Evolutionary conservation across 192 early-diverging fungal genomes (phyloP).

Genomic region (Dissophora ornata): DNA sequence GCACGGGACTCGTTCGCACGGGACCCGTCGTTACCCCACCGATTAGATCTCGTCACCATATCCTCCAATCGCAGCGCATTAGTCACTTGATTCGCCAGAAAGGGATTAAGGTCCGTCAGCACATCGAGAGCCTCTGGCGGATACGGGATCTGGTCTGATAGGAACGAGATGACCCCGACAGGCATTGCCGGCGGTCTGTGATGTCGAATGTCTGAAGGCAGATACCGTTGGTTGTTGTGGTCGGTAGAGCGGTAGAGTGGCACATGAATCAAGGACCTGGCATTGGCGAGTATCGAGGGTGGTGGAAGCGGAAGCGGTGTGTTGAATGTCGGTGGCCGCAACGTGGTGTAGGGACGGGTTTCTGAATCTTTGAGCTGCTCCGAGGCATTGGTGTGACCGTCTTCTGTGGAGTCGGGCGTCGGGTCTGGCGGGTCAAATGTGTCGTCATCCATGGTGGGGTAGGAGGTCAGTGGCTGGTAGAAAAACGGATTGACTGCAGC

Average conservation of each 20-base stretch:
- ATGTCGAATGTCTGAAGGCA: conserved; percentile 40
- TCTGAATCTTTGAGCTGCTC: conserved; percentile 14
- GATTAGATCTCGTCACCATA: conserved; percentile 23
- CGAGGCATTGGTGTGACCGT: conserved; percentile 22
- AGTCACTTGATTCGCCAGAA: conserved; percentile 54
- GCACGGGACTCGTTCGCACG: too few species aligned
- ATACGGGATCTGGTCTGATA: conserved; percentile 65
- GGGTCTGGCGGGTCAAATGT: conserved; percentile 66
- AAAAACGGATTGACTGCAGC: conserved; percentile 66
- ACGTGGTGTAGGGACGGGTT: background rate
- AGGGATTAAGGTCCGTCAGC: conserved; percentile 56
- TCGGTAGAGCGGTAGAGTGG: conserved; percentile 61
- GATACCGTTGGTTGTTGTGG: conserved; percentile 42
- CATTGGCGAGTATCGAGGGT: conserved; percentile 42
- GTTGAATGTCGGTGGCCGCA: background rate
- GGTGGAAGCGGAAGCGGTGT: conserved; percentile 26
- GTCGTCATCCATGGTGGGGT: conserved; percentile 65
- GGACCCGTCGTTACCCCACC: conserved; percentile 22
- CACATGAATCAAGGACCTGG: conserved; percentile 64
- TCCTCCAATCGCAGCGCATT: conserved; percentile 34
- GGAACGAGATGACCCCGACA: conserved; percentile 65
- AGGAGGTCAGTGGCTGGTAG: conserved; percentile 55
- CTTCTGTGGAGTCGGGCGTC: conserved; percentile 42
- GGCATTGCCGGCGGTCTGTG: conserved; percentile 53
- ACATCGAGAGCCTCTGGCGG: conserved; percentile 55